Evolutionary conservation across 306 rosid genomes (phyloP), one percentile per base, ranked within the genome.

Genomic region (Mimosa pudica): DNA sequence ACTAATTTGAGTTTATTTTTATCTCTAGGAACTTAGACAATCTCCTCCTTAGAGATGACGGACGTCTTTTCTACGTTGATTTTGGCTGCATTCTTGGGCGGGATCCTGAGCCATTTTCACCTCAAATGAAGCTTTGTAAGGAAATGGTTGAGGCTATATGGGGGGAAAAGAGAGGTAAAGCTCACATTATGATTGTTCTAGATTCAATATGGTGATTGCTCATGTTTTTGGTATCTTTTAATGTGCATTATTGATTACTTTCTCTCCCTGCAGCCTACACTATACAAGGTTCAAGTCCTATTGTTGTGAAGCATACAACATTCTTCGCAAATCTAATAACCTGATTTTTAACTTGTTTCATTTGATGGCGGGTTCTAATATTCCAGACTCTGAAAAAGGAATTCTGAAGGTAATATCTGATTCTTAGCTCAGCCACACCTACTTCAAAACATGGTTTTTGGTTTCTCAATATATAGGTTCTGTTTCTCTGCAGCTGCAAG

Each of bases 141-240:
- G 99, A 93, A 92, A 95, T 95, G 98, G 99, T 95, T 62, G 99
- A 93, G 89, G 98, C 98, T 57, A 94, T 94, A n/a, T n/a, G 98
- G 98, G 98, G 76, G 98, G 98, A 81, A 97, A 97, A 70, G 98
- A 94, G 87, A 92, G 98, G 98, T 92, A 79, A 72, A 66, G 48
- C 70, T 80, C 46, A 55, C 55, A 74, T 61, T 30, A 72, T 41
- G 62, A 82, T 70, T 32, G 73, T 70, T 70, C 61, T 64, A 71
- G 82, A 80, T 78, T 85, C 69, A 66, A 65, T 48, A 51, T 2
- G 8, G 49, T 76, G 67, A 54, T 70, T 77, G 60, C 58, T 38
- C 17, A 9, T 78, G 68, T 77, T 73, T 79, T 76, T 54, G 8
- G 73, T 79, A 44, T 68, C 74, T 61, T 75, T 47, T 41, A 35